Evolutionary conservation across 1,284 basidiomycete species (phyloP).

Genomic region (Trichosporon ovoides): DNA sequence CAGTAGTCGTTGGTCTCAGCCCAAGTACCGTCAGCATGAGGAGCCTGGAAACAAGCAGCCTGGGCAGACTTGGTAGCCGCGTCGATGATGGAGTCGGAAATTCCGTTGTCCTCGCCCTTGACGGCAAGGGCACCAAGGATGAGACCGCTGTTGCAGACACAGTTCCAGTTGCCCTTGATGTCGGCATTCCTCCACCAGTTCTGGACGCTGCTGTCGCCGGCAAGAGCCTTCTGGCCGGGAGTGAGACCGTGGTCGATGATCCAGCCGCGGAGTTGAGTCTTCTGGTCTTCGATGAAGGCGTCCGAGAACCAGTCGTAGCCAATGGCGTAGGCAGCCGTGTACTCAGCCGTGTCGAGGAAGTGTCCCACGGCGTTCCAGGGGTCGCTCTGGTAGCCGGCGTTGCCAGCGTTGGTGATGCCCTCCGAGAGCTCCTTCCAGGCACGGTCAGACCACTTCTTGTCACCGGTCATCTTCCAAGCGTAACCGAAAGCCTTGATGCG

Average conservation of each 20-base stretch:
- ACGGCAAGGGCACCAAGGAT: conserved; percentile 87
- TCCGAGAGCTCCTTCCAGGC: conserved; percentile 66
- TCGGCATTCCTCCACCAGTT: conserved; percentile 52
- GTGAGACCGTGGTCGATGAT: conserved; percentile 75
- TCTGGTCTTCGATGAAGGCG: conserved; percentile 70
- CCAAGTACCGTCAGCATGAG: conserved; percentile 81
- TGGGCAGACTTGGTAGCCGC: conserved; percentile 33
- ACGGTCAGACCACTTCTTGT: conserved; percentile 76
- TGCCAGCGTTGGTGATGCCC: neutral
- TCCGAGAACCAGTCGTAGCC: conserved; percentile 94
- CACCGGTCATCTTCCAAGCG: conserved; percentile 81
- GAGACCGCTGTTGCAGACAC: conserved; percentile 86
- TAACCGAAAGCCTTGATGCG: conserved; percentile 90
- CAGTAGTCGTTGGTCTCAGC: conserved; percentile 92
- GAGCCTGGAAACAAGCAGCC: conserved; percentile 65
- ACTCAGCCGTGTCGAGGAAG: conserved; percentile 92
- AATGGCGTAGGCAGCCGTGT: conserved; percentile 78
- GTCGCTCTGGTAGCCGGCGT: conserved; percentile 52
- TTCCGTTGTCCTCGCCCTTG: conserved; percentile 71
- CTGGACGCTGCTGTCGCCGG: conserved; percentile 34
- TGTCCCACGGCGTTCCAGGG: conserved; percentile 73
- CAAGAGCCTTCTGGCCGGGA: conserved; percentile 58
- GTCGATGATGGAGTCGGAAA: conserved; percentile 62
- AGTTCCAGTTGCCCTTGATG: conserved; percentile 87
- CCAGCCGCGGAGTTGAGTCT: conserved; percentile 62